Conservation (phyloP, 257 asterid genomes). For the Asclepias syriaca region DNA sequence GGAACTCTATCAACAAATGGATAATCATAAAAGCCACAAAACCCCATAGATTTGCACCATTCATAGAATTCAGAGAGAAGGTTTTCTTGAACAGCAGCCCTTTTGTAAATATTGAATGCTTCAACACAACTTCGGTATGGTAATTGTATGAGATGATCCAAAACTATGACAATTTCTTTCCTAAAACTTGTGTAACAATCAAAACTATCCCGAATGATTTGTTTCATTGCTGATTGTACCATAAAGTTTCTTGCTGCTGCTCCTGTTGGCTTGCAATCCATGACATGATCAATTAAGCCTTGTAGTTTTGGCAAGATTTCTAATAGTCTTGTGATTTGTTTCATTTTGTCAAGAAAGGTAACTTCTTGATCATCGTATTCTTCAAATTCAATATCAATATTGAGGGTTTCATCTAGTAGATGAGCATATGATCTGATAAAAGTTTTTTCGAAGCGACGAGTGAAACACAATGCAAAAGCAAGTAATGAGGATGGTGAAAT, state of each 20-base stretch:
- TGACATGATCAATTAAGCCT: conserved; percentile 45
- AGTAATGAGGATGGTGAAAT: conserved; percentile 38
- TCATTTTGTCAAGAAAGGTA: conserved; percentile 8
- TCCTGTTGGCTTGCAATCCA: conserved; percentile 52
- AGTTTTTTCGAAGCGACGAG: conserved; percentile 41
- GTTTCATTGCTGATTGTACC: conserved; percentile 46
- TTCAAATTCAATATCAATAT: conserved; percentile 1
- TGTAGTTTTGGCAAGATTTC: conserved; percentile 54
- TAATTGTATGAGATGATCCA: too few species aligned
- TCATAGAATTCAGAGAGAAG: too few species aligned
- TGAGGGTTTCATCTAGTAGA: conserved; percentile 53
- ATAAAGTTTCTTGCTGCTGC: conserved; percentile 40
- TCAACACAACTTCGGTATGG: too few species aligned
- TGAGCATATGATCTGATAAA: conserved; percentile 56
- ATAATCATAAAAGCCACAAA: too few species aligned
- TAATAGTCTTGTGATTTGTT: conserved; percentile 30
- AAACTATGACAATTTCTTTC: too few species aligned
- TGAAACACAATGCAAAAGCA: conserved; percentile 37
- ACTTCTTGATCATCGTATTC: neutral
- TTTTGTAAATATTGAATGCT: too few species aligned
- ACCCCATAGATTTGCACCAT: too few species aligned
- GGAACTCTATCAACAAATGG: too few species aligned
- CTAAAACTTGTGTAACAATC: conserved; percentile 34
- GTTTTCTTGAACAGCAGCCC: too few species aligned
- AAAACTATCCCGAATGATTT: conserved; percentile 50